Conservation (phyloP, 306 rosid species). For the Acacia confusa region DNA sequence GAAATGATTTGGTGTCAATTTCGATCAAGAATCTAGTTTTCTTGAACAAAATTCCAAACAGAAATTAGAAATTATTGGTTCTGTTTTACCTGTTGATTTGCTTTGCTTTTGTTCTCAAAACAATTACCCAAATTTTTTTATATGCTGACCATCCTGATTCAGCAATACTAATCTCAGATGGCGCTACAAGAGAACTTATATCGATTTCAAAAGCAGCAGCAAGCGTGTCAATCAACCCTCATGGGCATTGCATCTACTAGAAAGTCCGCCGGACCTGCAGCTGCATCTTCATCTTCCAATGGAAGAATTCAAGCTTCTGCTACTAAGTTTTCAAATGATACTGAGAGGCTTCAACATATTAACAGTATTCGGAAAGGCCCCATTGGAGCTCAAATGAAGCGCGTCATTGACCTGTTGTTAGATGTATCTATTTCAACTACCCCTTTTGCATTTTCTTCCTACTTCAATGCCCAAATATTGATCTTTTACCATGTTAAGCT, state of each 20-base stretch:
- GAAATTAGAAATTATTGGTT: not conserved
- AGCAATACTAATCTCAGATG: slow-evolving; percentile 43
- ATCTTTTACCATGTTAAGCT: not conserved
- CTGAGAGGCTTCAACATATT: slow-evolving; percentile 90
- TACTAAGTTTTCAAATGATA: slow-evolving; percentile 83
- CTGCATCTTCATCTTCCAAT: slow-evolving; percentile 22
- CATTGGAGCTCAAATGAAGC: slow-evolving; percentile 92
- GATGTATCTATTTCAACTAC: slow-evolving; percentile 54
- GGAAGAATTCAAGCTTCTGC: slow-evolving; percentile 54
- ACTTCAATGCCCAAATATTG: not conserved
- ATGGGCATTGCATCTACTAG: slow-evolving; percentile 55
- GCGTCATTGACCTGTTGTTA: slow-evolving; percentile 71
- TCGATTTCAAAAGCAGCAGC: slow-evolving; percentile 75
- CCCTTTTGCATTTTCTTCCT: slow-evolving; percentile 13
- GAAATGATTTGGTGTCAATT: not conserved
- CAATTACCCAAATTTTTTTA: not conserved
- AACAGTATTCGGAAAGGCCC: slow-evolving; percentile 75
- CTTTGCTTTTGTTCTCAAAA: not conserved
- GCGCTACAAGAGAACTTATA: slow-evolving; percentile 61
- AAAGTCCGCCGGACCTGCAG: slow-evolving; percentile 36
- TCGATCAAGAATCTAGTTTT: not conserved
- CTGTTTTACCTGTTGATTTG: slow-evolving; percentile 8
- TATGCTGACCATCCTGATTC: not conserved
- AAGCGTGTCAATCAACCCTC: slow-evolving; percentile 63
- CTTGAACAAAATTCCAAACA: not conserved